Conservation (phyloP, 1,284 basidiomycete species). For the Tilletia indica region DNA sequence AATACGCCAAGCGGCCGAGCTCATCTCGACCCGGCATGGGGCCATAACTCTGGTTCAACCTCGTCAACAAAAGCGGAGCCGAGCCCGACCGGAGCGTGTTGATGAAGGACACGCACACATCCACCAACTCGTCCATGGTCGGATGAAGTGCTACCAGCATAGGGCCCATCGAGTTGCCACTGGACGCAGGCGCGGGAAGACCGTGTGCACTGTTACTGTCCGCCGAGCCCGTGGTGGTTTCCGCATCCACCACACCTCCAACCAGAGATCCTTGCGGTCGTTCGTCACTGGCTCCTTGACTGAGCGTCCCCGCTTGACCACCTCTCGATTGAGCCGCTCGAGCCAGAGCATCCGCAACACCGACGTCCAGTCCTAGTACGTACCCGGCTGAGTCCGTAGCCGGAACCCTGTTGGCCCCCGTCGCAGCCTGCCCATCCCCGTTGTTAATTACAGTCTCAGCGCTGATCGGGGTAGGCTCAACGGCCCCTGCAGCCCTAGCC, state of each 20-base stretch:
- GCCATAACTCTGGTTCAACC: too few relatives aligned
- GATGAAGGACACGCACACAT: too few relatives aligned
- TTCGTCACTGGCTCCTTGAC: too few relatives aligned
- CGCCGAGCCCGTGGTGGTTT: not conserved
- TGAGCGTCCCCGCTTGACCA: not conserved
- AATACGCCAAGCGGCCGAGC: too few relatives aligned
- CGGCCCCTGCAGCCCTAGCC: slow-evolving; percentile 2
- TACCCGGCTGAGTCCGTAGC: slow-evolving; percentile 25
- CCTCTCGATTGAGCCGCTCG: not conserved
- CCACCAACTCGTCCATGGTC: slow-evolving; percentile 71
- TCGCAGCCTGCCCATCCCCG: not conserved
- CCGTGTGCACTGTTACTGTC: too few relatives aligned
- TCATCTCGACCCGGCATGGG: too few relatives aligned
- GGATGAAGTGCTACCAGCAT: slow-evolving; percentile 44
- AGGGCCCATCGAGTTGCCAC: slow-evolving; percentile 26
- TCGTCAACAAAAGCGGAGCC: too few relatives aligned
- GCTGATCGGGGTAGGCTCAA: not conserved
- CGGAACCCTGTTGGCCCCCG: too few relatives aligned
- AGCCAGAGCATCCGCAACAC: slow-evolving; percentile 7
- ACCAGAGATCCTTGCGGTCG: not conserved
- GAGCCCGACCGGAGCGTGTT: too few relatives aligned
- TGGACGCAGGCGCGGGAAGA: slow-evolving; percentile 19
- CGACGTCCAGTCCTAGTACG: slow-evolving; percentile 4
- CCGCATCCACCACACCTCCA: not conserved
- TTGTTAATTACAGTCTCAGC: too few relatives aligned